Conservation (phyloP, 257 asterid species). For the Forsythia suspensa region DNA sequence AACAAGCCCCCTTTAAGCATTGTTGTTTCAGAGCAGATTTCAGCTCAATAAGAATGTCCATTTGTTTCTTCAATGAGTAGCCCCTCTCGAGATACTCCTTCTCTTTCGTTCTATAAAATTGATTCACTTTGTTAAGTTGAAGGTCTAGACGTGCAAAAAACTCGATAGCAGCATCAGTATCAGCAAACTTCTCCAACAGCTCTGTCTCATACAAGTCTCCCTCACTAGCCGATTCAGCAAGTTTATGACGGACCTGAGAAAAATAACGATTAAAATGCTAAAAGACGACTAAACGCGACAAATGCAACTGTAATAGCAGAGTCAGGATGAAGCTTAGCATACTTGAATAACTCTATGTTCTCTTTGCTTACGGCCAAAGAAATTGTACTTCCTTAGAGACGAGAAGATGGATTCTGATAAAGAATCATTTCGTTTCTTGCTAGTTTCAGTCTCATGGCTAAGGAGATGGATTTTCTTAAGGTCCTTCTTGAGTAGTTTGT, state of each 20-base stretch:
- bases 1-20: slow-evolving; percentile 32
- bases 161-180: slow-evolving; percentile 62
- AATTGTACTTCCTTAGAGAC: slow-evolving; percentile 34
- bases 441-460: slow-evolving; percentile 19
- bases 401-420: slow-evolving; percentile 26
- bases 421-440: slow-evolving; percentile 24
- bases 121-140: slow-evolving; percentile 91
- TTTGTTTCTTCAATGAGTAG: slow-evolving; percentile 68
- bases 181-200: slow-evolving; percentile 69
- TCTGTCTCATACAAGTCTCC: slow-evolving; percentile 81
- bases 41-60: slow-evolving; percentile 75
- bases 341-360: slow-evolving; percentile 63
- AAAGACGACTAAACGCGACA: background rate
- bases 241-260: slow-evolving; percentile 66
- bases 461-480: slow-evolving; percentile 63
- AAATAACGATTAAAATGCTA: background rate
- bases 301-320: background rate
- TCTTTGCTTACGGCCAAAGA: slow-evolving; percentile 40
- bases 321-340: slow-evolving; percentile 8
- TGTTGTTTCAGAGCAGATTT: slow-evolving; percentile 49
- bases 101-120: slow-evolving; percentile 66
- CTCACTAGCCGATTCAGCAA: slow-evolving; percentile 43
- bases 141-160: slow-evolving; percentile 68
- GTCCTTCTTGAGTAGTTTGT: slow-evolving; percentile 69
- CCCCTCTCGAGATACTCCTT: slow-evolving; percentile 81